Evolutionary conservation across 1,139 yeast species (phyloP), one percentile per base, ranked within the genome.

Genomic region (Kluyveromyces sp.): DNA sequence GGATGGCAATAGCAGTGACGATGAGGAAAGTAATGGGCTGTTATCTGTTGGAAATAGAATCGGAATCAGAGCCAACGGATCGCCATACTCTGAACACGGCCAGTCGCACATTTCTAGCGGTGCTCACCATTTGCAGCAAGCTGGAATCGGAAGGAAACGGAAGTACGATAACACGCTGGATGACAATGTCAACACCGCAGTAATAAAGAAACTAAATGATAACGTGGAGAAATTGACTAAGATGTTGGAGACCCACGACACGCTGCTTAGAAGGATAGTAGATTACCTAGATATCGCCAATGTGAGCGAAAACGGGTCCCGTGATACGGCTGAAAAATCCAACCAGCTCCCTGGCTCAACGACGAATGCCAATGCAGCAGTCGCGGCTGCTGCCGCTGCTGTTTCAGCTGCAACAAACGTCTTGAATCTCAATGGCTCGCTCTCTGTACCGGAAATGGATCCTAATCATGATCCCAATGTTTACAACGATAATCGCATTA

Each of bases 211-310:
- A 19, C 30, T 38, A 8, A 20, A 22, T 4, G 41, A 38, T 16
- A 38, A 38, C 15, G 35, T 38, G 17, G 41, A 38, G 3, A 38
- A 18, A 20, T 13, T 38, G 17, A 38, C 41, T 9, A 38, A 20
- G 30, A 38, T 38, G 41, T n/a, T 38, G 41, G 36, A 38, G 18
- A 32, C 19, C 13, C 41, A 38, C 30, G 33, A 38, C 9, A 18
- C 12, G 25, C 15, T 31, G 13, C 30, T 38, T 13, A 38, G 32
- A 7, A 30, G 18, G 16, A 31, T 38, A 6, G 29, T 38, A 15
- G 25, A 26, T 4, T 15, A 11, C 20, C 18, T 38, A 26, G 41
- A 38, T 12, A 26, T 28, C 26, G 15, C 17, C 18, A 32, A 12
- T 4, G 34, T 15, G 3, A 18, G 18, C 19, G 11, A 15, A 7